Evolutionary conservation across 2,329 filamentous ascomycete genomes (phyloP), one percentile per base, ranked within the genome.

Genomic region (Aspergillus terreus): DNA sequence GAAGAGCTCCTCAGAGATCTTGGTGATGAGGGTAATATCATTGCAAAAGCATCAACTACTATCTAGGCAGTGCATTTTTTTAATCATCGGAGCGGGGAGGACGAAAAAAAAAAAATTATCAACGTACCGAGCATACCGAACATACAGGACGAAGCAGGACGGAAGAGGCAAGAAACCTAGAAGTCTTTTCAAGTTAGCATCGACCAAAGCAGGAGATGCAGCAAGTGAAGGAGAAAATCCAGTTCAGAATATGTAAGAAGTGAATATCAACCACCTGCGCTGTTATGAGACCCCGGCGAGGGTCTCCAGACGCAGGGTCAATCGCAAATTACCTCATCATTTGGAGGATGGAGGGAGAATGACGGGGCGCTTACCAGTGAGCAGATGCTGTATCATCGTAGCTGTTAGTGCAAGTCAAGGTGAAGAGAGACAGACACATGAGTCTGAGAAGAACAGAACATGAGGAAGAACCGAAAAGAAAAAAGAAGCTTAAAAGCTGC

Each of bases 271-370:
- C 78, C 73, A 82, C 77, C 81, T 77, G 76, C 70, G 76, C 80
- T 86, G 85, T 91, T 86, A 86, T 81, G 86, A 69, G 79, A 81
- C 88, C 84, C 91, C 83, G 91, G 92, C 91, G 87, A 87, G 90
- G 84, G 88, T 78, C 81, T 90, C 92, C 84, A 84, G 78, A 78
- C 74, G 74, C 73, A 77, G 80, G 82, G 87, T 96, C 91, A 95
- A 92, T 92, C 91, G 92, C 91, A 96, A 96, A 96, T 96, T 96
- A 90, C 88, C 79, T 87, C 91, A 95, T 96, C 92, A 89, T 87
- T 52, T 38, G 49, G 47, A 21, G 27, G 32, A 41, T 53, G 56
- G 49, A 51, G 46, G 44, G 50, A 48, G 30, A 55, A 47, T 44
- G 14, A 46, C 40, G 63, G 35, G 12, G 35, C 15, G 35, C 55